phyloP scores from a whole-genome alignment of 345 rosid species.

The Hibiscus mutabilis region DNA sequence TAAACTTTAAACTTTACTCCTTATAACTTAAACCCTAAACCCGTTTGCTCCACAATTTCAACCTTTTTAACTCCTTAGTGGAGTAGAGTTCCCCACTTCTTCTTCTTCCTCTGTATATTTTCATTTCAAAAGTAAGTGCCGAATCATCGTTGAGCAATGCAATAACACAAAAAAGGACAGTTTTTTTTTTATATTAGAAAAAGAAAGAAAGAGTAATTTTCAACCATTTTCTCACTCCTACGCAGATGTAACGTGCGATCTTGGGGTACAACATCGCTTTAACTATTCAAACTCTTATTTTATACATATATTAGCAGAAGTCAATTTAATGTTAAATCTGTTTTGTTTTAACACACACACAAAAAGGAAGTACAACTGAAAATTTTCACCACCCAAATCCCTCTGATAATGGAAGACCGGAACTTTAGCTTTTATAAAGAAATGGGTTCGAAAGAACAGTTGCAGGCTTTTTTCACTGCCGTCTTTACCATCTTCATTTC shows the following conservation, averaged over 20 bases:
- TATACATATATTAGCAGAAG: neutral
- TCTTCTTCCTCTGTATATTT: too few relatives aligned
- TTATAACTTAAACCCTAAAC: too few relatives aligned
- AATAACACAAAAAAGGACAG: neutral
- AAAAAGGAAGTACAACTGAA: too few relatives aligned
- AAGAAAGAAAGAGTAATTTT: neutral
- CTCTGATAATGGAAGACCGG: slow-evolving; percentile 4
- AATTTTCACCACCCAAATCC: slow-evolving; percentile 8
- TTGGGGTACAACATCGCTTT: slow-evolving; percentile 6
- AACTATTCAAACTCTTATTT: neutral
- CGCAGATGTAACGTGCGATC: slow-evolving; percentile 14
- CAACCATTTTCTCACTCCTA: neutral
- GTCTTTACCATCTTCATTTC: slow-evolving; percentile 37
- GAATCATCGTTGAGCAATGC: neutral
- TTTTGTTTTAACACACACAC: neutral
- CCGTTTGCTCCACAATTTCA: too few relatives aligned
- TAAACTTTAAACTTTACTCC: too few relatives aligned
- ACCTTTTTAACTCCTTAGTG: too few relatives aligned
- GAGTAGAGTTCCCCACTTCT: too few relatives aligned
- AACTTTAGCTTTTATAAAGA: neutral
- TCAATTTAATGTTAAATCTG: neutral
- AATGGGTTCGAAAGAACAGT: slow-evolving; percentile 16
- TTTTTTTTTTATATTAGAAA: neutral
- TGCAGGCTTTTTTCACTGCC: slow-evolving; percentile 37
- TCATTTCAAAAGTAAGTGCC: neutral